Evolutionary conservation across 1,284 basidiomycete species (phyloP).

Genomic region (Naganishia albida): DNA sequence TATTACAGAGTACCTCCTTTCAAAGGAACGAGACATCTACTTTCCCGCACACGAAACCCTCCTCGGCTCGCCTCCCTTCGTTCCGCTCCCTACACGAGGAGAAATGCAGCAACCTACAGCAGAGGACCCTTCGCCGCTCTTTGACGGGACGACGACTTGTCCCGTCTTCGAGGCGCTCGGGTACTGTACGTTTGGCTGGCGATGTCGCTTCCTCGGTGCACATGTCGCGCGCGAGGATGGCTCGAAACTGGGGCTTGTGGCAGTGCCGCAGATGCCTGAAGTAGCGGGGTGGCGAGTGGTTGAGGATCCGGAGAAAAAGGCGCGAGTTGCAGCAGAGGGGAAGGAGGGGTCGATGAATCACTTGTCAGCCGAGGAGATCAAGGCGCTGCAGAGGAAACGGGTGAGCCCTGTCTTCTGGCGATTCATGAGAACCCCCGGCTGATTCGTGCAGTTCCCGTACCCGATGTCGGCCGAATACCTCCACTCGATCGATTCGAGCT

Average conservation of each 20-base stretch:
- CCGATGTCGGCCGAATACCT: constrained; percentile 11
- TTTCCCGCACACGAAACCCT: constrained; percentile 59
- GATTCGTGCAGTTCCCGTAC: constrained; percentile 16
- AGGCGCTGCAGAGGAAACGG: constrained; percentile 66
- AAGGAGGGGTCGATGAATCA: constrained; percentile 75
- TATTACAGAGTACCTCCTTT: constrained; percentile 69
- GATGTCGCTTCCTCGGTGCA: constrained; percentile 84
- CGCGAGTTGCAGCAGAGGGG: constrained; percentile 55
- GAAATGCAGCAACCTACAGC: constrained; percentile 8
- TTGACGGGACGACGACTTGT: constrained; percentile 63
- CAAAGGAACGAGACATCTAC: constrained; percentile 72
- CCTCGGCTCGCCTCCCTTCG: constrained; percentile 59
- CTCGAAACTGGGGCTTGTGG: constrained; percentile 27
- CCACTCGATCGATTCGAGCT: constrained; percentile 22
- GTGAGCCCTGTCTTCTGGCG: constrained; percentile 53
- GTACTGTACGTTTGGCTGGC: constrained; percentile 81
- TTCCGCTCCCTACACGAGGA: constrained; percentile 42
- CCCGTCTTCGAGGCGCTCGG: constrained; percentile 74
- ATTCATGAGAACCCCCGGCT: not conserved
- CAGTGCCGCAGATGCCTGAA: constrained; percentile 47
- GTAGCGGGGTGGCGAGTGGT: constrained; percentile 52
- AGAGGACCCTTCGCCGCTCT: constrained; percentile 37
- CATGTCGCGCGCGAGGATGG: constrained; percentile 58
- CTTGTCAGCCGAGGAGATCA: constrained; percentile 62
- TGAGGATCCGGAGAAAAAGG: constrained; percentile 63